Evolutionary conservation across 805 yeast genomes (phyloP), one percentile per base, ranked within the genome.

Genomic region (Nakazawaea holstii): DNA sequence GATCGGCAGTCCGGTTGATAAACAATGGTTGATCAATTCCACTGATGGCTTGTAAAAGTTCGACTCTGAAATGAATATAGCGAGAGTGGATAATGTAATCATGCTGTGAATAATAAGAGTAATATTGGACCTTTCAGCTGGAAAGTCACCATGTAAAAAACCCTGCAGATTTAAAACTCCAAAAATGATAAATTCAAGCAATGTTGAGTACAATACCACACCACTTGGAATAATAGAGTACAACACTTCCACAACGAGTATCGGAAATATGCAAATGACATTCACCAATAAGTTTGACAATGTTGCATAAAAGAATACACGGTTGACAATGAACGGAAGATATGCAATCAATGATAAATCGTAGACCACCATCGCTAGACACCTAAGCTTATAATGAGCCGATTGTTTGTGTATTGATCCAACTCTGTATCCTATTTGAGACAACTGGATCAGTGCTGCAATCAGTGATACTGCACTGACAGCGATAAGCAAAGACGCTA

Each of bases 1-100:
- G 68, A 26, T 30, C 15, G 40, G 30, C 45, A 53, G 39, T 9
- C 36, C 45, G 29, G 45, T 52, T 14, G 45, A 27, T 17, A 46
- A 39, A 39, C 27, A 49, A 43, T 52, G 45, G 24, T 52, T 50
- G 14, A 28, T 28, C 36, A 53, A 41, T 32, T 53, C 53, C 14
- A 30, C 41, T 8, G 53, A 42, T n/a, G 53, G 58, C 35, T 27
- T 27, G 45, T 42, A 52, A 41, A 31, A 28, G n/a, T 10, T 7
- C 9, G 13, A 10, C 30, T 44, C 48, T 15, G 39, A 24, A n/a
- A 32, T 8, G 9, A 32, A 41, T 28, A 33, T n/a, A 9, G 4
- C 15, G 9, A 41, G 14, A 8, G 24, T 13, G n/a, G 39, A 32
- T 13, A 33, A 6, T 17, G 27, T 27, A 11, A 14, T 33, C 17